A percentile compares a stretch with the other conserved stretches of the same genome.
These are phyloP conservation scores for Pyrus bretschneideri DNA, from an alignment of 306 rosid species.

Conservation along the genomic window DNA sequence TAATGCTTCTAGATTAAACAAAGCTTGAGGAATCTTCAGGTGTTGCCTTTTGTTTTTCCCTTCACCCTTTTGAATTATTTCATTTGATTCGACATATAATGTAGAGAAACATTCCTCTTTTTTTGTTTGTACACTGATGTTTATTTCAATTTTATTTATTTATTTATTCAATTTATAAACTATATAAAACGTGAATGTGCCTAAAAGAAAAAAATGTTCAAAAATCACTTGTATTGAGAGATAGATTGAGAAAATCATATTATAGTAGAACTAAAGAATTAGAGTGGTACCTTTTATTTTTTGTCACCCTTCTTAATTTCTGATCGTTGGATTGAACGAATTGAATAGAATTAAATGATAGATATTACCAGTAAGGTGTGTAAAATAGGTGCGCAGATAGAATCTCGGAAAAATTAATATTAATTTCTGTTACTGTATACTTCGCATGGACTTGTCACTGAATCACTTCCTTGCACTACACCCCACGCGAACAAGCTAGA, in stretches of 20 bases:
- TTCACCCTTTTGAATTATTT: constrained; percentile 9
- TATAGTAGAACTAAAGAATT: not conserved
- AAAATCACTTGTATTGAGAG: constrained; percentile 2
- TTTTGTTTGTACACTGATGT: no score
- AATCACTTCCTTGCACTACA: constrained; percentile 20
- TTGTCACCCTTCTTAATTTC: no score
- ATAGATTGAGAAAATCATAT: not conserved
- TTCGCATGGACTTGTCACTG: constrained; percentile 16
- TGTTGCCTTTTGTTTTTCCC: constrained; percentile 14
- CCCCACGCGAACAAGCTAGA: constrained; percentile 37
- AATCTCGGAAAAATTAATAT: not conserved
- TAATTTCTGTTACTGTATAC: not conserved
- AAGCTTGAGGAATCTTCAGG: constrained; percentile 21
- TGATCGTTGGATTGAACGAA: no score
- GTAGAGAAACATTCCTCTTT: not conserved
- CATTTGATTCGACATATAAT: constrained; percentile 36
- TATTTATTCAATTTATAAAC: not conserved
- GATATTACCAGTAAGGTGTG: fast-evolving
- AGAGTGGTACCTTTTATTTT: no score
- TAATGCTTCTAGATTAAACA: constrained; percentile 18
- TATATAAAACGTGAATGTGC: no score
- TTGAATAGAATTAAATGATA: no score
- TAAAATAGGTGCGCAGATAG: no score
- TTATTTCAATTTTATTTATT: no score
- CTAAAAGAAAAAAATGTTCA: no score